phyloP scores from a whole-genome alignment of 108 stramenopile genomes.

The Epithemia pelagica region DNA sequence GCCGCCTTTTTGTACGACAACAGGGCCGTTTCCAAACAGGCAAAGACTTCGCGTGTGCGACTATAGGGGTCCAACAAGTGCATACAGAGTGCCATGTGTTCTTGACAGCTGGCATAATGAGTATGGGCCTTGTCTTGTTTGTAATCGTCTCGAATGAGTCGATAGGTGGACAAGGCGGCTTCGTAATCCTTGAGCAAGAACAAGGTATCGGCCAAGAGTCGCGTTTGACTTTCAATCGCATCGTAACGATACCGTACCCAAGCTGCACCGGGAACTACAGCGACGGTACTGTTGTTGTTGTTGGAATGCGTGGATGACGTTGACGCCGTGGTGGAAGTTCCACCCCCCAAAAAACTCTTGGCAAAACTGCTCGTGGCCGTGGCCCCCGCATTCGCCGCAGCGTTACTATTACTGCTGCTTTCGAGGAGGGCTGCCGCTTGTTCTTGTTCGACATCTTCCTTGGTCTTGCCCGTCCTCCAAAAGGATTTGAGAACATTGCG shows the following conservation, averaged over 20 bases:
- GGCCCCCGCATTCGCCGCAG: background rate
- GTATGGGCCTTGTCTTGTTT: conserved; percentile 67
- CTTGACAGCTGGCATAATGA: conserved; percentile 71
- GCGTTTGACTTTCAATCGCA: conserved; percentile 82
- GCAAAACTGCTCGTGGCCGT: background rate
- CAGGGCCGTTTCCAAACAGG: conserved; percentile 54
- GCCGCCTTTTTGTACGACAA: conserved; percentile 67
- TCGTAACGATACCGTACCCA: conserved; percentile 56
- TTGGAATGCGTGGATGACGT: background rate
- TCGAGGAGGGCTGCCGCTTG: background rate
- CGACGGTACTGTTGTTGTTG: conserved; percentile 10
- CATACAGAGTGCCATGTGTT: conserved; percentile 80
- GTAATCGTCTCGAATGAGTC: conserved; percentile 83
- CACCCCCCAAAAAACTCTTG: conserved; percentile 2
- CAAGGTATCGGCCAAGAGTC: conserved; percentile 79
- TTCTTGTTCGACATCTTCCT: conserved; percentile 26
- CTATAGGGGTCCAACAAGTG: conserved; percentile 51
- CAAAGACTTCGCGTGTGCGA: conserved; percentile 36
- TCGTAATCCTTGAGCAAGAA: conserved; percentile 83
- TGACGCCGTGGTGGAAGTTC: conserved; percentile 15
- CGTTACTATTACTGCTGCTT: background rate
- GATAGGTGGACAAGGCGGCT: conserved; percentile 58
- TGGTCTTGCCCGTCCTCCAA: conserved; percentile 65
- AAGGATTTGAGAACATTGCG: conserved; percentile 78
- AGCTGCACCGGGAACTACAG: conserved; percentile 7